Base-by-base conservation (phyloP, 2,329 filamentous ascomycete species). In the Mycosphaerella sp. region DNA sequence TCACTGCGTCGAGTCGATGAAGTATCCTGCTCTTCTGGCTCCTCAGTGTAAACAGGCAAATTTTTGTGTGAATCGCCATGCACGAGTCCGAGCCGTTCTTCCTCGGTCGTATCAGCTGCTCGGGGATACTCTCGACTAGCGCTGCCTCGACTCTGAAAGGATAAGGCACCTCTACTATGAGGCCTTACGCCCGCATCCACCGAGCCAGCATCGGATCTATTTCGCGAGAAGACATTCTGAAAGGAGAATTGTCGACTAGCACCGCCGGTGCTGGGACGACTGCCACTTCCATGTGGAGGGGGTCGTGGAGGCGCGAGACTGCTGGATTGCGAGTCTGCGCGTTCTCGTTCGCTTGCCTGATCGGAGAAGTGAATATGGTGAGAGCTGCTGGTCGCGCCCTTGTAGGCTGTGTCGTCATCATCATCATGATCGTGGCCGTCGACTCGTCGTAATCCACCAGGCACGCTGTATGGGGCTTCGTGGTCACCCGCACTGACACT, bases 201-300 rank as follows among this genome's bases (percentile, higher is more conserved):
- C 6, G 54, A 55, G 21, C 47, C 54, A 4, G 57, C 54, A n/a
- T 62, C 32, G 34, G 58, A 56, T 53, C 74, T 75, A 59, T 76
- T 71, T 44, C 83, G 78, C 54, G 74, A 73, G 69, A 96, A 93
- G 46, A 95, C 82, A 59, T 86, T 89, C 58, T 90, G 85, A 75
- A 97, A 97, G 14, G 87, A 94, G 71, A 97, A 98, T 65, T 95
- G 88, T 54, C 91, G 87, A 54, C 89, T 79, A 9, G 85, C 80
- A 34, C 30, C 30, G 42, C 42, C 39, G 14, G 45, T 47, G 17
- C 21, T 25, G 4, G 51, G 42, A 36, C 42, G 27, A 2, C 47
- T 39, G 34, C 14, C 35, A 34, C 28, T 46, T 49, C 50, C 53
- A 50, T 75, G 81, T 4, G 82, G 82, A 1, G 84, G 83, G 3